phyloP scores from a whole-genome alignment of 2,329 filamentous ascomycete genomes.

The Claviceps sp. region DNA sequence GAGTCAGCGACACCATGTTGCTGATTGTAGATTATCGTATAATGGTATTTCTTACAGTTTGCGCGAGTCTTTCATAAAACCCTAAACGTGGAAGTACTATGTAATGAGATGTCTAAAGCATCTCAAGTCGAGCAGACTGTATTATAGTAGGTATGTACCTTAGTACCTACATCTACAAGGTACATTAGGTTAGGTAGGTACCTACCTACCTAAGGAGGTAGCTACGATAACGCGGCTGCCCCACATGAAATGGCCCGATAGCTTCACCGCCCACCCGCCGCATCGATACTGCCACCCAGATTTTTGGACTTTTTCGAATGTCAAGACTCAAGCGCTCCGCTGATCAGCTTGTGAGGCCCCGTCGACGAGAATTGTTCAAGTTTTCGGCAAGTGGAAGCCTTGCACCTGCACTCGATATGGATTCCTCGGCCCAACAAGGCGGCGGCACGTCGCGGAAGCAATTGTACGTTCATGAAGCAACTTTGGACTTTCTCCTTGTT shows the following conservation, averaged over 20 bases:
- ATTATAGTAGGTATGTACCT: no score
- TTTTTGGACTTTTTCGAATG: conserved; percentile 22
- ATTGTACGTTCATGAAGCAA: conserved; percentile 26
- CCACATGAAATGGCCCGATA: neutral
- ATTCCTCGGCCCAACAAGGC: conserved; percentile 4
- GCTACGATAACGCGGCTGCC: neutral
- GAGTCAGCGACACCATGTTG: neutral
- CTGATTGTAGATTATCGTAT: neutral
- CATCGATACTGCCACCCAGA: conserved; percentile 22
- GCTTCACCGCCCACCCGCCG: conserved; percentile 25
- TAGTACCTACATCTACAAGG: no score
- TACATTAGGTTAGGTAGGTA: no score
- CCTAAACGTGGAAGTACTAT: no score
- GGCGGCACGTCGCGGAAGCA: conserved; percentile 47
- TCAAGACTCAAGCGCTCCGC: neutral
- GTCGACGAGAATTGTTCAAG: neutral
- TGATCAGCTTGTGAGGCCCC: neutral
- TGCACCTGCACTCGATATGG: conserved; percentile 4
- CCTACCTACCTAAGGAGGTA: neutral
- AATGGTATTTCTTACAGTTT: no score
- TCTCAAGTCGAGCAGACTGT: no score
- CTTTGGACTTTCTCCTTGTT: neutral
- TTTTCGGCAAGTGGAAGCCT: conserved; percentile 7
- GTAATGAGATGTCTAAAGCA: no score
- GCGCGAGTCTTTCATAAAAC: no score